These are phyloP conservation scores for Myriosclerotinia curreyana DNA, from an alignment of 2,329 filamentous ascomycete species.

Conservation along the genomic window DNA sequence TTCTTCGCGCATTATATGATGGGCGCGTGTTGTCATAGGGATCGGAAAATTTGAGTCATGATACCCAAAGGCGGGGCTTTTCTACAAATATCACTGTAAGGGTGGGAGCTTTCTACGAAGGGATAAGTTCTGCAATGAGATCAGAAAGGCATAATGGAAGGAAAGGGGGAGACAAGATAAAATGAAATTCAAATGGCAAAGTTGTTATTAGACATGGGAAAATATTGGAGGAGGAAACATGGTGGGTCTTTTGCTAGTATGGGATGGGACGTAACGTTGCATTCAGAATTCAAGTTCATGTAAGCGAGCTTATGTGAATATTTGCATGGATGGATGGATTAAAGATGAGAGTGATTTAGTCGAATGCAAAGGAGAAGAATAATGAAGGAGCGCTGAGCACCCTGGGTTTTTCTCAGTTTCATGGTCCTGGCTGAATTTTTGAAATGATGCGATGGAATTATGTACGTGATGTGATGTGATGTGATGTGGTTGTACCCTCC, in stretches of 20 bases:
- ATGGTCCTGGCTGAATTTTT: neutral
- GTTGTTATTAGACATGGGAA: neutral
- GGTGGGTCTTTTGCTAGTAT: constrained; percentile 16
- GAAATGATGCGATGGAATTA: too few species aligned
- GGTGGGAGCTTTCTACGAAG: constrained; percentile 3
- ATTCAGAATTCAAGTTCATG: constrained; percentile 16
- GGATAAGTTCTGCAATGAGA: constrained; percentile 14
- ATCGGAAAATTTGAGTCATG: constrained; percentile 21
- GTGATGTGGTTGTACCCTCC: constrained; percentile 3
- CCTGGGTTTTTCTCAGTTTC: neutral
- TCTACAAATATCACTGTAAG: constrained; percentile 9
- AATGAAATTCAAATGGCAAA: neutral
- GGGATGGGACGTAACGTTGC: constrained; percentile 3
- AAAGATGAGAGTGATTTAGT: constrained; percentile 9
- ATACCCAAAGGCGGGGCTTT: constrained; percentile 21
- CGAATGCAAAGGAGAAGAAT: constrained; percentile 11
- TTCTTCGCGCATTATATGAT: constrained; percentile 16
- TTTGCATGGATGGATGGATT: constrained; percentile 12
- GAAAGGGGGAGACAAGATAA: neutral
- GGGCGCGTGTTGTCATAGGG: constrained; percentile 17
- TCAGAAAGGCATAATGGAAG: constrained; percentile 7
- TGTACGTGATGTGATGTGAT: neutral
- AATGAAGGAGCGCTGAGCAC: constrained; percentile 14
- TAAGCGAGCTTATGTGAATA: constrained; percentile 12
- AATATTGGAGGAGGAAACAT: neutral